Evolutionary conservation across 140 eudicot species (phyloP).

Genomic region (Anethum foeniculum): DNA sequence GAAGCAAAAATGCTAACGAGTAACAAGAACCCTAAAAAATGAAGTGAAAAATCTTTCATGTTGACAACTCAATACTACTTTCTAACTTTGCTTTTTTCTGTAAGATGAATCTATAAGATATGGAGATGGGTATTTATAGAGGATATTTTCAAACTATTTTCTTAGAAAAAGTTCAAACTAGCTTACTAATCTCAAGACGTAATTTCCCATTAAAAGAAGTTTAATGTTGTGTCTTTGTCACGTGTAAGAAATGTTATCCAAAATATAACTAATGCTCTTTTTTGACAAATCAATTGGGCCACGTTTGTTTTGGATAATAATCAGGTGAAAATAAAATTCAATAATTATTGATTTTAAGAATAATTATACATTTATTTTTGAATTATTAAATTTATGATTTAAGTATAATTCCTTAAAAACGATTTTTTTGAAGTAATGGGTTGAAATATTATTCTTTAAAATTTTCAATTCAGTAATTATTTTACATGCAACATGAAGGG

Average conservation of each 20-base stretch:
- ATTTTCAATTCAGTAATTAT: too few relatives aligned
- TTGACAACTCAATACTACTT: not conserved
- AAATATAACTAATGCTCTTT: not conserved
- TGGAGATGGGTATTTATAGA: not conserved
- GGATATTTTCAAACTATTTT: not conserved
- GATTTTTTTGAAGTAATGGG: too few relatives aligned
- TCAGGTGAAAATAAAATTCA: too few relatives aligned
- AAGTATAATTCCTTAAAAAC: too few relatives aligned
- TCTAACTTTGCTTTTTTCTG: not conserved
- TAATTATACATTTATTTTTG: too few relatives aligned
- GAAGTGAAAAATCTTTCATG: not conserved
- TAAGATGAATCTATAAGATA: not conserved
- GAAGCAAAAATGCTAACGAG: not conserved
- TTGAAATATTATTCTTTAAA: too few relatives aligned
- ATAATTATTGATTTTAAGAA: too few relatives aligned
- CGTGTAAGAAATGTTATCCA: not conserved
- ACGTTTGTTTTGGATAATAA: too few relatives aligned
- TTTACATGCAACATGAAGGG: too few relatives aligned
- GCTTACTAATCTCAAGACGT: not conserved
- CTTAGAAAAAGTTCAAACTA: not conserved
- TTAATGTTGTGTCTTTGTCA: not conserved
- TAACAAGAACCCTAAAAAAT: constrained; percentile 2
- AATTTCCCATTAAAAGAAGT: not conserved
- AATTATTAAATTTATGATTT: too few relatives aligned
- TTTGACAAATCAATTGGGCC: not conserved